A percentile compares a stretch with the other conserved stretches of the same genome.
Evolutionary conservation across 768 basidiomycete species (phyloP).

Genomic region (Paxillus ammoniavirescens): DNA sequence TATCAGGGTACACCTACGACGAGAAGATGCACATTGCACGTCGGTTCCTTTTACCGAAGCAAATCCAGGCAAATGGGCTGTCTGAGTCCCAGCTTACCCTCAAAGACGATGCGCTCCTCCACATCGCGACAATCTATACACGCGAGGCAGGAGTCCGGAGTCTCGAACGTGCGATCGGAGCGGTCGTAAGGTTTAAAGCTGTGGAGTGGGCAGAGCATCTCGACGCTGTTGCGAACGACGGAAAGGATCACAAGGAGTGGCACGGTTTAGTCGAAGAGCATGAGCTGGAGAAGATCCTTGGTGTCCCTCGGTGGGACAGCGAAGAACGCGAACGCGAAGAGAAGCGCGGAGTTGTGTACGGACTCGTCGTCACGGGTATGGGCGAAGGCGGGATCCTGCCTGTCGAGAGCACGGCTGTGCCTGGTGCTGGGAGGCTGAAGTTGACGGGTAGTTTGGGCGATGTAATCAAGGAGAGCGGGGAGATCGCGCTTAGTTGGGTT

Average conservation of each 20-base stretch:
- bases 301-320: slow-evolving; percentile 75
- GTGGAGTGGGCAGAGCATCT: slow-evolving; percentile 83
- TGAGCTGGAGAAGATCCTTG: slow-evolving; percentile 83
- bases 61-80: slow-evolving; percentile 77
- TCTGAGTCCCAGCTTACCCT: slow-evolving; percentile 57
- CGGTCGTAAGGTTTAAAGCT: slow-evolving; percentile 88
- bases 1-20: slow-evolving; percentile 83
- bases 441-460: slow-evolving; percentile 86
- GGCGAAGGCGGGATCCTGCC: slow-evolving; percentile 84
- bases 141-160: slow-evolving; percentile 92
- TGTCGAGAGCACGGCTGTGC: slow-evolving; percentile 79
- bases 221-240: slow-evolving; percentile 20
- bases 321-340: slow-evolving; percentile 78
- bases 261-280: slow-evolving; percentile 56
- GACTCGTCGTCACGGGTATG: slow-evolving; percentile 84
- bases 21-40: slow-evolving; percentile 91
- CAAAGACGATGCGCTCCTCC: slow-evolving; percentile 66
- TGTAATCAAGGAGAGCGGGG: slow-evolving; percentile 90
- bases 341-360: slow-evolving; percentile 76
- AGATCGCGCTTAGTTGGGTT: slow-evolving; percentile 91
- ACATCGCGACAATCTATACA: slow-evolving; percentile 78
- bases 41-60: slow-evolving; percentile 87
- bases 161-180: slow-evolving; percentile 82
- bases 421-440: slow-evolving; percentile 71
- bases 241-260: slow-evolving; percentile 43